Percentiles rank a stretch among this genome's conserved stretches.
Conservation (phyloP, 1,284 basidiomycete genomes). For the Fomitopsis palustris region DNA sequence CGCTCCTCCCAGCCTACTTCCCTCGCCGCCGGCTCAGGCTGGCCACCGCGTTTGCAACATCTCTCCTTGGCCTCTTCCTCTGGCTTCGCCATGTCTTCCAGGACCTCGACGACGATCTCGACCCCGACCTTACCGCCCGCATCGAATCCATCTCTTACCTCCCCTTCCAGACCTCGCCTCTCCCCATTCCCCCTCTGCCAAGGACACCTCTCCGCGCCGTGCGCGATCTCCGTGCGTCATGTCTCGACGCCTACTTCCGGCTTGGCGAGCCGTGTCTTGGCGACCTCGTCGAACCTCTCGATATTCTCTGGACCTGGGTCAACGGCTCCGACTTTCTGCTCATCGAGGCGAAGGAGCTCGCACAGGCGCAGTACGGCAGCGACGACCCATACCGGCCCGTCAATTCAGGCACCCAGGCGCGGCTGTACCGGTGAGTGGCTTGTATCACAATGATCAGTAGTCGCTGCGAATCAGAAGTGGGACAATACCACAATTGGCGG, state of each 20-base stretch:
- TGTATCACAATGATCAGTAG: too few species aligned
- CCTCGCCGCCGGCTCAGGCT: conserved; percentile 18
- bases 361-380: conserved; percentile 9
- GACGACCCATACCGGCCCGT: conserved; percentile 24
- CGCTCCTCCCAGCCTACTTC: neutral
- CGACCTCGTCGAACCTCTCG: conserved; percentile 15
- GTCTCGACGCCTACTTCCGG: conserved; percentile 23
- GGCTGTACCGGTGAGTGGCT: conserved; percentile 22
- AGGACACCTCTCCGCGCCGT: conserved; percentile 15
- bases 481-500: too few species aligned
- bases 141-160: conserved; percentile 10
- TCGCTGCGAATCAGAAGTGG: too few species aligned
- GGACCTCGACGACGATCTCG: conserved; percentile 10
- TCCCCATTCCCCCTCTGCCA: neutral
- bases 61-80: conserved; percentile 18
- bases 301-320: conserved; percentile 30
- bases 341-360: conserved; percentile 14
- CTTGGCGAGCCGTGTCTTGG: conserved; percentile 21
- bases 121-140: neutral
- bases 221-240: conserved; percentile 20
- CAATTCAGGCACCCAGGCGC: conserved; percentile 17
- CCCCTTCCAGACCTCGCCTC: conserved; percentile 1
- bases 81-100: conserved; percentile 13
- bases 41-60: conserved; percentile 16
- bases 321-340: conserved; percentile 27